A percentile compares a stretch with the other conserved stretches of the same genome.
These are phyloP conservation scores for Russula brevipes DNA, from an alignment of 768 basidiomycete genomes.

Conservation along the genomic window DNA sequence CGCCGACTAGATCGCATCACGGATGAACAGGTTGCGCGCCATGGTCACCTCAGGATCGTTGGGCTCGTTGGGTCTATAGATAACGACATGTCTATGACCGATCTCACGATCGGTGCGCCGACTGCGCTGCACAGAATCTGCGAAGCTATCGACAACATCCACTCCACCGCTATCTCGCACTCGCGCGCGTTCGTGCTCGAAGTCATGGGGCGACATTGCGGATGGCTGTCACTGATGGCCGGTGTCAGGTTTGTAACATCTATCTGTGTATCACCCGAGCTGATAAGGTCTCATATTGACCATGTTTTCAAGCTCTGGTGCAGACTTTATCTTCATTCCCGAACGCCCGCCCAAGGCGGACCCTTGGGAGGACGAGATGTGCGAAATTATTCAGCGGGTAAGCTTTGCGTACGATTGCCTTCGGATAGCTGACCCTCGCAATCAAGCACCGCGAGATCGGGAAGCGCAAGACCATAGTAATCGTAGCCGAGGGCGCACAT, in stretches of 20 bases:
- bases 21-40: conserved; percentile 59
- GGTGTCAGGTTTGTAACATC: conserved; percentile 65
- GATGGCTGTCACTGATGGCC: conserved; percentile 95
- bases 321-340: conserved; percentile 97
- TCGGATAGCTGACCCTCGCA: conserved; percentile 2
- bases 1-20: conserved; percentile 59
- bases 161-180: conserved; percentile 92
- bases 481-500: conserved; percentile 94
- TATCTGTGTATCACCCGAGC: not conserved
- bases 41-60: conserved; percentile 88
- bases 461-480: conserved; percentile 97
- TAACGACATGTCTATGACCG: conserved; percentile 98
- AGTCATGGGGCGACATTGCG: conserved; percentile 99
- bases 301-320: conserved; percentile 57
- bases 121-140: conserved; percentile 96
- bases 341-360: conserved; percentile 76
- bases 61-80: conserved; percentile 99
- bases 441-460: conserved; percentile 81
- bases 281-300: not conserved
- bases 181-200: conserved; percentile 97
- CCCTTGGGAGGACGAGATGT: conserved; percentile 93
- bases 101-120: conserved; percentile 93
- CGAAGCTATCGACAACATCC: conserved; percentile 97
- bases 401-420: conserved; percentile 14
- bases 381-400: conserved; percentile 73